These are phyloP conservation scores for Tulasnella sp. DNA, from an alignment of 768 basidiomycete genomes.

Conservation along the genomic window DNA sequence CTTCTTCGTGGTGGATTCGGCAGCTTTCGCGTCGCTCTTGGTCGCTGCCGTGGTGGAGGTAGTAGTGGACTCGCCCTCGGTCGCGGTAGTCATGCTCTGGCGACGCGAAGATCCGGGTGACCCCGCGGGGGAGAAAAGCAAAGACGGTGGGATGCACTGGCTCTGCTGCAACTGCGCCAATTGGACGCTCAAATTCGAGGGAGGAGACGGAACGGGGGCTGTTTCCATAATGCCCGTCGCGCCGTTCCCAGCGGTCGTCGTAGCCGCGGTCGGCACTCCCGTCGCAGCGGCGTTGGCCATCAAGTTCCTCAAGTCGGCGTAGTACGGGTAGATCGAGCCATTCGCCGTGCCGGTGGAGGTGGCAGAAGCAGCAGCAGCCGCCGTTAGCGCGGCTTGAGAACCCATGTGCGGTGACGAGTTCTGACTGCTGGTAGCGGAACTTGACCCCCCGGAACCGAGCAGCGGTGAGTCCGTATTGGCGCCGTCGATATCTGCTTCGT, in stretches of 20 bases:
- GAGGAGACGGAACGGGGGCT: not conserved
- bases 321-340: slow-evolving; percentile 21
- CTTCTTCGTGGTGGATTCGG: slow-evolving; percentile 30
- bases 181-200: slow-evolving; percentile 19
- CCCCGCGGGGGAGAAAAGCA: slow-evolving; percentile 55
- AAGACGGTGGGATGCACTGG: slow-evolving; percentile 60
- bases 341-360: not conserved
- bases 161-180: slow-evolving; percentile 38
- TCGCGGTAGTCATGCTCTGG: slow-evolving; percentile 29
- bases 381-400: slow-evolving; percentile 14
- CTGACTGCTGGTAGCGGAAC: slow-evolving; percentile 17
- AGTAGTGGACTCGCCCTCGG: slow-evolving; percentile 32
- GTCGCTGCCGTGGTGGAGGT: slow-evolving; percentile 33
- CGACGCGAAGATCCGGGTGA: slow-evolving; percentile 50
- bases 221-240: not conserved
- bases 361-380: not conserved
- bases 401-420: slow-evolving; percentile 23
- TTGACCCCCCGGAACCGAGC: slow-evolving; percentile 24
- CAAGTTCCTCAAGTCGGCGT: slow-evolving; percentile 24
- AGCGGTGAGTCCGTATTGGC: slow-evolving; percentile 18
- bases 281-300: slow-evolving; percentile 15
- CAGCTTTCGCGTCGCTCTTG: slow-evolving; percentile 35
- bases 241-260: not conserved
- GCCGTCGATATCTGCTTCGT: slow-evolving; percentile 24
- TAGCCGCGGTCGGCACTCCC: not conserved